A percentile compares a stretch with the other conserved stretches of the same genome.
Evolutionary conservation across 2,329 filamentous ascomycete genomes (phyloP).

Genomic region (Sporothrix curviconia): DNA sequence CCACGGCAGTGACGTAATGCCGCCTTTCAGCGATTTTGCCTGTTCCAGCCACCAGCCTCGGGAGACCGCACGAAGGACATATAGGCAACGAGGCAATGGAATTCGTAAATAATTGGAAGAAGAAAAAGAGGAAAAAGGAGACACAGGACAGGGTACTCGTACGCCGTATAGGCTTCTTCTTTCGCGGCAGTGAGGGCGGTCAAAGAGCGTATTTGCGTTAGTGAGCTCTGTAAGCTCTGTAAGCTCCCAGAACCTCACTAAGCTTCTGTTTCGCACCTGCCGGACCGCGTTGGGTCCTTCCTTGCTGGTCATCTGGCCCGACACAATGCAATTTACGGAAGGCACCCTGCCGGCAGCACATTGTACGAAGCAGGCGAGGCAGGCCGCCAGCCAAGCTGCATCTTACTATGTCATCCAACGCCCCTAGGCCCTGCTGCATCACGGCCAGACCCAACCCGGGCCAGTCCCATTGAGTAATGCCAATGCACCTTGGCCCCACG

Average conservation of each 20-base stretch:
- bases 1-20: slow-evolving; percentile 14
- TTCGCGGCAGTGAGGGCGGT: no score
- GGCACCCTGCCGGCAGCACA: background rate
- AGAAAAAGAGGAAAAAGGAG: background rate
- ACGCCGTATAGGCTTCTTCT: background rate
- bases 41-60: background rate
- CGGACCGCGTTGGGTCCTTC: background rate
- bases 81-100: no score
- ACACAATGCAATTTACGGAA: background rate
- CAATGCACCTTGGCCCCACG: background rate
- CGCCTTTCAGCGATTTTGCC: background rate
- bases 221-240: no score
- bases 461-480: slow-evolving; percentile 4
- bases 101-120: background rate
- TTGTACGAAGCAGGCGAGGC: background rate
- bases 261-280: no score
- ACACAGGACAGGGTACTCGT: background rate
- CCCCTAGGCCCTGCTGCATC: background rate
- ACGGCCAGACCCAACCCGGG: background rate
- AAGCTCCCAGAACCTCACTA: no score
- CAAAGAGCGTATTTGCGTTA: no score
- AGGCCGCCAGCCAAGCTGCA: background rate
- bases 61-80: no score
- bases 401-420: background rate
- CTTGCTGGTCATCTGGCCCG: background rate